phyloP scores from a whole-genome alignment of 2,329 filamentous ascomycete species.

The Phaeosphaeriaceae sp. region DNA sequence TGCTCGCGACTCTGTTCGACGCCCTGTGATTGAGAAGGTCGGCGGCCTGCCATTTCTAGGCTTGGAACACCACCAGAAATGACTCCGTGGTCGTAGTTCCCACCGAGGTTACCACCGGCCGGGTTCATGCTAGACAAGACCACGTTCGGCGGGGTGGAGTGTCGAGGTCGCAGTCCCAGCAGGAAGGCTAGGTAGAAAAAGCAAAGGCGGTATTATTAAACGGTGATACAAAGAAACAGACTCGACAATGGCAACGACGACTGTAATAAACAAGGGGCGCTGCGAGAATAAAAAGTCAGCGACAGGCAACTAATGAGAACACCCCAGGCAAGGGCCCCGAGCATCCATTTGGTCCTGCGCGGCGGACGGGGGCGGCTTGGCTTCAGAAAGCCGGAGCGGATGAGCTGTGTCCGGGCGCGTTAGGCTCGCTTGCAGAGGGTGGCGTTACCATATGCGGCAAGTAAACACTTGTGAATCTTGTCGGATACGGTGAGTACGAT shows the following conservation, averaged over 20 bases:
- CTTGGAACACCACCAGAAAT: constrained; percentile 46
- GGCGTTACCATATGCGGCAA: constrained; percentile 7
- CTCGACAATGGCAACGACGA: constrained; percentile 5
- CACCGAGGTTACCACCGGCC: constrained; percentile 52
- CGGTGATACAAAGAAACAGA: constrained; percentile 14
- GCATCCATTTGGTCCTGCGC: constrained; percentile 23
- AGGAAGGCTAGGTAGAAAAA: constrained; percentile 2
- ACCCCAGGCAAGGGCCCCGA: constrained; percentile 18
- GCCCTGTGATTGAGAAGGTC: constrained; percentile 20
- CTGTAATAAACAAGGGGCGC: constrained; percentile 13
- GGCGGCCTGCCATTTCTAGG: constrained; percentile 36
- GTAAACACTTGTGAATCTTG: background rate
- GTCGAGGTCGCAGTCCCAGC: constrained; percentile 3
- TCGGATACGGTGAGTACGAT: constrained; percentile 25
- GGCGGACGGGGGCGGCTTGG: constrained; percentile 26
- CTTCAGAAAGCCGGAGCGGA: constrained; percentile 30
- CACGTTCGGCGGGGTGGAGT: constrained; percentile 14
- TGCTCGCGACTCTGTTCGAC: constrained; percentile 17
- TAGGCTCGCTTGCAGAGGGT: constrained; percentile 17
- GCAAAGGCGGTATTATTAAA: constrained; percentile 28
- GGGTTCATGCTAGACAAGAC: constrained; percentile 49
- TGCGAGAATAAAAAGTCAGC: constrained; percentile 23
- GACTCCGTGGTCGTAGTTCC: constrained; percentile 53
- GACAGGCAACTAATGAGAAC: constrained; percentile 24
- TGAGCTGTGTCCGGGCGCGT: constrained; percentile 27